phyloP scores from a whole-genome alignment of 805 yeast species.

The Jamesozyma lodderae region DNA sequence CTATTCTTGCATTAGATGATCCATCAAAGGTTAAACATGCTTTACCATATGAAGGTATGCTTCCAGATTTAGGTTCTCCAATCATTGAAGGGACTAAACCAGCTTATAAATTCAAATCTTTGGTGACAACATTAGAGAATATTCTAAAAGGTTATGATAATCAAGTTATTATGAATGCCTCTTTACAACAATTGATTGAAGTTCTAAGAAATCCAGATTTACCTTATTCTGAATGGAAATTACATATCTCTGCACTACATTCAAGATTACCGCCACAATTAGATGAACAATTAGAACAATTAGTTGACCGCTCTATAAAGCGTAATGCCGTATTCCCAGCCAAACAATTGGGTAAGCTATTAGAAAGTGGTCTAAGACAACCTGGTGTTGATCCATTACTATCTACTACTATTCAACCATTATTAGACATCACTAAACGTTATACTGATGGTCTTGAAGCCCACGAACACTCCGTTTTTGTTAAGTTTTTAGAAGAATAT shows the following conservation, averaged over 20 bases:
- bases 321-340: conserved; percentile 90
- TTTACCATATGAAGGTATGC: conserved; percentile 84
- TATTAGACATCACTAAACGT: conserved; percentile 57
- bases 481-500: conserved; percentile 60
- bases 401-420: conserved; percentile 58
- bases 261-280: conserved; percentile 76
- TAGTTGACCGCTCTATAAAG: conserved; percentile 55
- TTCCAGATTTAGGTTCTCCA: conserved; percentile 84
- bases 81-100: conserved; percentile 76
- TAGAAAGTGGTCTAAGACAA: conserved; percentile 48
- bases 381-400: conserved; percentile 47
- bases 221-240: conserved; percentile 90
- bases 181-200: conserved; percentile 62
- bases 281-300: conserved; percentile 54
- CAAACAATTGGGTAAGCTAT: conserved; percentile 62
- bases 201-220: conserved; percentile 70
- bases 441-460: conserved; percentile 69
- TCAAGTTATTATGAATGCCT: conserved; percentile 84
- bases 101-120: conserved; percentile 57
- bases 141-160: conserved; percentile 89
- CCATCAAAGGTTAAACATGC: conserved; percentile 98
- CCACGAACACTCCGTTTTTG: conserved; percentile 75
- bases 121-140: conserved; percentile 56
- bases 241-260: conserved; percentile 81
- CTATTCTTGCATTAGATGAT: conserved; percentile 88